Evolutionary conservation across 257 asterid species (phyloP).

Genomic region (Petrea volubilis): DNA sequence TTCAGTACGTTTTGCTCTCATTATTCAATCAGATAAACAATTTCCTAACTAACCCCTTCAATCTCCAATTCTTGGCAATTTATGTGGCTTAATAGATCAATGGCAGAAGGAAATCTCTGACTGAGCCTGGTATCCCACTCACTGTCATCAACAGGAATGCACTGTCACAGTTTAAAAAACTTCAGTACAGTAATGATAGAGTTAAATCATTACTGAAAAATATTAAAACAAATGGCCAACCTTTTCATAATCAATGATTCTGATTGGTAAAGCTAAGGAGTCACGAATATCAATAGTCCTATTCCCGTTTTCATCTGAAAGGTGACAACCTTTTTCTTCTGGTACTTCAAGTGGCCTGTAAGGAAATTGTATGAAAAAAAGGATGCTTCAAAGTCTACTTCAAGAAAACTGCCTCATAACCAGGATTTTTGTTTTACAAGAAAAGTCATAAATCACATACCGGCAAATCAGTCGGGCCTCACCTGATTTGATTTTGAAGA

Average conservation of each 20-base stretch:
- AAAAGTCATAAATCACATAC: slow-evolving; percentile 34
- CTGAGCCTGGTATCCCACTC: slow-evolving; percentile 50
- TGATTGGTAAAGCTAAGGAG: slow-evolving; percentile 56
- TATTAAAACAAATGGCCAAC: slow-evolving; percentile 31
- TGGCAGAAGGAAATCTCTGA: slow-evolving; percentile 53
- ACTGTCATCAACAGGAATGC: slow-evolving; percentile 31
- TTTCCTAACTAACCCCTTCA: slow-evolving; percentile 56
- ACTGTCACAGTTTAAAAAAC: slow-evolving; percentile 41
- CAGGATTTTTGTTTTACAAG: background rate
- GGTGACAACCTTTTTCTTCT: slow-evolving; percentile 46
- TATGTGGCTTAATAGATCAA: slow-evolving; percentile 37
- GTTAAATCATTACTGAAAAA: background rate
- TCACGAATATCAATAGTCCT: slow-evolving; percentile 35
- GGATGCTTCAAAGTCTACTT: background rate
- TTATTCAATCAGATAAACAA: background rate
- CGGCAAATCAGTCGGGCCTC: slow-evolving; percentile 76
- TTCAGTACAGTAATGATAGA: background rate
- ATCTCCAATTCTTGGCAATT: slow-evolving; percentile 44
- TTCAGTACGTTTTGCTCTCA: background rate
- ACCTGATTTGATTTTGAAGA: slow-evolving; percentile 38
- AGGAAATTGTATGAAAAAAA: background rate
- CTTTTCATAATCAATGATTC: slow-evolving; percentile 63
- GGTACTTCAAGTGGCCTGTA: slow-evolving; percentile 61
- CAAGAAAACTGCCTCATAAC: background rate
- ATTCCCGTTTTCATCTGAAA: slow-evolving; percentile 28